A percentile compares a stretch with the other conserved stretches of the same genome.
phyloP scores from a whole-genome alignment of 179 eudicot genomes.

The Nepenthes alata region DNA sequence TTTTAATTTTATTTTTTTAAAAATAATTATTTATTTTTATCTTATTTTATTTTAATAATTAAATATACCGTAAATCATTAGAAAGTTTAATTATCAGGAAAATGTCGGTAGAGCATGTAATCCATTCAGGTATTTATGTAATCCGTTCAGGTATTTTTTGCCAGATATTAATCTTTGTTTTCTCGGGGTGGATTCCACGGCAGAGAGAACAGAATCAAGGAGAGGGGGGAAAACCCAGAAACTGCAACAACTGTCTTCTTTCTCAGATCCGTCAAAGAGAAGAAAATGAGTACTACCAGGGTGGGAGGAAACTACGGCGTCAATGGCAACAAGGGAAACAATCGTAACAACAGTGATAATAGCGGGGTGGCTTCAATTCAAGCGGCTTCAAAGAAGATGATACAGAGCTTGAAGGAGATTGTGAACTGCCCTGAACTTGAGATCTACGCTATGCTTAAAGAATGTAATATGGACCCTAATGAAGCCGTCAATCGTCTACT shows the following conservation, averaged over 20 bases:
- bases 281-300: constrained; percentile 1
- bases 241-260: background rate
- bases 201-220: background rate
- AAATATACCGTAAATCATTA: too few species aligned
- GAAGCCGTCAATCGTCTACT: constrained; percentile 78
- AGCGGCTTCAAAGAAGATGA: constrained; percentile 51
- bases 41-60: too few species aligned
- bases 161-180: background rate
- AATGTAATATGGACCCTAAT: constrained; percentile 88
- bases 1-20: too few species aligned
- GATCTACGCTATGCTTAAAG: constrained; percentile 80
- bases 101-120: too few species aligned
- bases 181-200: background rate
- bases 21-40: too few species aligned
- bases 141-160: too few species aligned
- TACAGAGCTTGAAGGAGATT: constrained; percentile 67
- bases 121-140: too few species aligned
- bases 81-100: too few species aligned
- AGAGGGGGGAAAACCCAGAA: background rate
- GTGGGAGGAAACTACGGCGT: background rate
- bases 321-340: constrained; percentile 2
- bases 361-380: constrained; percentile 36
- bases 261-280: background rate
- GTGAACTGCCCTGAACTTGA: constrained; percentile 66
- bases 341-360: background rate